These are phyloP conservation scores for Chrysanthemum lavandulifolium DNA, from an alignment of 129 eudicot species.

Conservation along the genomic window DNA sequence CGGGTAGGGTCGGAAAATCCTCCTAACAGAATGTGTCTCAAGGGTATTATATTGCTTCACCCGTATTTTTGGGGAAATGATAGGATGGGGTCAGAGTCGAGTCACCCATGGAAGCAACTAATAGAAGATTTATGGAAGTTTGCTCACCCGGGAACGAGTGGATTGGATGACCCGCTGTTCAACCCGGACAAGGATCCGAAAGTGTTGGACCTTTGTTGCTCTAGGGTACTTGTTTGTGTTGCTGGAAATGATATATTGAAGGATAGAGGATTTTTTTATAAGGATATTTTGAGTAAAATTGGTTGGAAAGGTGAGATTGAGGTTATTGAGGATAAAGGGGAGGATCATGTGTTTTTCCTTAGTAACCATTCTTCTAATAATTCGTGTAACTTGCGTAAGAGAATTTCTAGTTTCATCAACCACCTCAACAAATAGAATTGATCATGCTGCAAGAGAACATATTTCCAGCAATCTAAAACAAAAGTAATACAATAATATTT, in stretches of 20 bases:
- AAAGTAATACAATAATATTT: too few relatives aligned
- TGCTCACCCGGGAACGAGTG: neutral
- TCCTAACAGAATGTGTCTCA: slow-evolving; percentile 5
- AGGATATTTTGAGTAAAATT: neutral
- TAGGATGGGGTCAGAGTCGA: slow-evolving; percentile 20
- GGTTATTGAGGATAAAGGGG: slow-evolving; percentile 21
- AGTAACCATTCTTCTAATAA: neutral
- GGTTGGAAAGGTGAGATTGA: slow-evolving; percentile 17
- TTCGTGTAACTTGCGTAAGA: slow-evolving; percentile 16
- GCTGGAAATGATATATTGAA: slow-evolving; percentile 11
- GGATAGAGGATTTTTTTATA: slow-evolving; percentile 13
- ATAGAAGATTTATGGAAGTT: neutral
- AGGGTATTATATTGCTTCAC: slow-evolving; percentile 37
- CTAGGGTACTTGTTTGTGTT: slow-evolving; percentile 21
- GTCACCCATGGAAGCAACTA: neutral
- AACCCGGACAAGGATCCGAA: slow-evolving; percentile 12
- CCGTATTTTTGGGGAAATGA: slow-evolving; percentile 58
- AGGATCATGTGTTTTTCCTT: slow-evolving; percentile 24
- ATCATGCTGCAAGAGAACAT: too few relatives aligned
- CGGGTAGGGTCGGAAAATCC: slow-evolving; percentile 22
- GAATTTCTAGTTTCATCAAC: slow-evolving; percentile 18
- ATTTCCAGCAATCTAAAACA: too few relatives aligned
- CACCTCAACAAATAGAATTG: neutral
- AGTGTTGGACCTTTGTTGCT: neutral
- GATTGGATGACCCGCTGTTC: slow-evolving; percentile 16